phyloP scores from a whole-genome alignment of 1,284 basidiomycete genomes.

The Salmacisia buchloeana region DNA sequence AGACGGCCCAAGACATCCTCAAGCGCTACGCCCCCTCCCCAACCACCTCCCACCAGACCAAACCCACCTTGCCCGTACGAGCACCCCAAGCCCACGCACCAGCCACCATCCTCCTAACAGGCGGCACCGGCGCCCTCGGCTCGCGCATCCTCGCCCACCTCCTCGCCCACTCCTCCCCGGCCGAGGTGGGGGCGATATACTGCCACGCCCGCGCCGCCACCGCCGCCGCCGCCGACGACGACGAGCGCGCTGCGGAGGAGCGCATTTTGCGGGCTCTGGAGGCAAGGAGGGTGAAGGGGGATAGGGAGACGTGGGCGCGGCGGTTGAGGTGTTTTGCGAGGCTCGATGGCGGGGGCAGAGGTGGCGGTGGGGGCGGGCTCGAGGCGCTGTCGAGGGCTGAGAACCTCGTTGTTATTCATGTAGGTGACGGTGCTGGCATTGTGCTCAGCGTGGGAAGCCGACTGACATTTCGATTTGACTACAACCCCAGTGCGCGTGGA shows the following conservation, averaged over 20 bases:
- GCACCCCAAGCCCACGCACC: not conserved
- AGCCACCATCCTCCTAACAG: slow-evolving; percentile 55
- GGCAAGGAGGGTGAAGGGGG: not conserved
- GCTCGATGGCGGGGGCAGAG: not conserved
- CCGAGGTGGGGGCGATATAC: slow-evolving; percentile 54
- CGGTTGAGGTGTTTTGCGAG: not conserved
- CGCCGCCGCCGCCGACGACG: too few relatives aligned
- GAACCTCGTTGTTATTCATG: slow-evolving; percentile 5
- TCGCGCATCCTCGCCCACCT: slow-evolving; percentile 60
- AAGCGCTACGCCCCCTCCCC: not conserved
- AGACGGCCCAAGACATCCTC: not conserved
- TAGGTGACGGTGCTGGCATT: not conserved
- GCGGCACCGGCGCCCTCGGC: slow-evolving; percentile 62
- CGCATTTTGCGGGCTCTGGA: slow-evolving; percentile 28
- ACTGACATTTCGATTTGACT: slow-evolving; percentile 7
- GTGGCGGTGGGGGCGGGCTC: too few relatives aligned
- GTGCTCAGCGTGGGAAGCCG: not conserved
- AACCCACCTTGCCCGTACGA: too few relatives aligned
- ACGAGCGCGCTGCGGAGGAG: slow-evolving; percentile 36
- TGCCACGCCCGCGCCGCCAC: slow-evolving; percentile 59
- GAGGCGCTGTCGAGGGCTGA: not conserved
- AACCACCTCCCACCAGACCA: not conserved
- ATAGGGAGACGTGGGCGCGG: not conserved
- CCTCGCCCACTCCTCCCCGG: slow-evolving; percentile 40
- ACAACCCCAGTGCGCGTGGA: slow-evolving; percentile 39